phyloP scores from a whole-genome alignment of 2,329 filamentous ascomycete genomes.

The Penicillium sp. region DNA sequence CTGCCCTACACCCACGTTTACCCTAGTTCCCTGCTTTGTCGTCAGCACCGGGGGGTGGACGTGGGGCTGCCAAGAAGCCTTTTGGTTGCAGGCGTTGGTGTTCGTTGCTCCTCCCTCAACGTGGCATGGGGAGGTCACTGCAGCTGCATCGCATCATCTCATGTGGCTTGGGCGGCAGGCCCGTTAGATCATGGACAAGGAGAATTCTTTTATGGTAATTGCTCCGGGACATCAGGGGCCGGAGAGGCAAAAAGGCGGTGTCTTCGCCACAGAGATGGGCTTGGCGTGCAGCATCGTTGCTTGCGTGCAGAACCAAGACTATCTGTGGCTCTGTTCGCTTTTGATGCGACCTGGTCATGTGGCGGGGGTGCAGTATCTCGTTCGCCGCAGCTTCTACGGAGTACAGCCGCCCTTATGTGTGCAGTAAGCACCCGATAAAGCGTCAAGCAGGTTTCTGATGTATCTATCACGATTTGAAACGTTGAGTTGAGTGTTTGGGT shows the following conservation, averaged over 20 bases:
- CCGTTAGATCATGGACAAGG: background rate
- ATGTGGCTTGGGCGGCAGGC: slow-evolving; percentile 12
- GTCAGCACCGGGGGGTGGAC: slow-evolving; percentile 6
- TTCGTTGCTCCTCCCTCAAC: slow-evolving; percentile 10
- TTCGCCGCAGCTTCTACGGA: background rate
- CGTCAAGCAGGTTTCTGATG: slow-evolving; percentile 2
- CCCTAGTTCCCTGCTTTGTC: slow-evolving; percentile 6
- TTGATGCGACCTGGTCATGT: slow-evolving; percentile 8
- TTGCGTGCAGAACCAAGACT: slow-evolving; percentile 19
- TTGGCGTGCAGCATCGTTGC: slow-evolving; percentile 18
- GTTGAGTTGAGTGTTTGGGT: slow-evolving; percentile 4
- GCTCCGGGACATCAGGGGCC: slow-evolving; percentile 1
- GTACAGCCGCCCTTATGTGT: background rate
- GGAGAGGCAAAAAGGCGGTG: slow-evolving; percentile 25
- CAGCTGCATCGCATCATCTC: slow-evolving; percentile 13
- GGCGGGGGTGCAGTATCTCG: background rate
- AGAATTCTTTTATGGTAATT: slow-evolving; percentile 3
- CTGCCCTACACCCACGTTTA: slow-evolving; percentile 5
- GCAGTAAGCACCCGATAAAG: background rate
- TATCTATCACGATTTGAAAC: slow-evolving; percentile 1
- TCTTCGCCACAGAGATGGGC: slow-evolving; percentile 18
- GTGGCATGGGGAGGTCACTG: slow-evolving; percentile 18
- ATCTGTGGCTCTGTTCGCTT: slow-evolving; percentile 17
- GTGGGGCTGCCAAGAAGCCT: slow-evolving; percentile 16
- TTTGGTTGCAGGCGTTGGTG: slow-evolving; percentile 5